Base-by-base conservation (phyloP, 2,329 filamentous ascomycete species). In the Xylariaceae sp. region DNA sequence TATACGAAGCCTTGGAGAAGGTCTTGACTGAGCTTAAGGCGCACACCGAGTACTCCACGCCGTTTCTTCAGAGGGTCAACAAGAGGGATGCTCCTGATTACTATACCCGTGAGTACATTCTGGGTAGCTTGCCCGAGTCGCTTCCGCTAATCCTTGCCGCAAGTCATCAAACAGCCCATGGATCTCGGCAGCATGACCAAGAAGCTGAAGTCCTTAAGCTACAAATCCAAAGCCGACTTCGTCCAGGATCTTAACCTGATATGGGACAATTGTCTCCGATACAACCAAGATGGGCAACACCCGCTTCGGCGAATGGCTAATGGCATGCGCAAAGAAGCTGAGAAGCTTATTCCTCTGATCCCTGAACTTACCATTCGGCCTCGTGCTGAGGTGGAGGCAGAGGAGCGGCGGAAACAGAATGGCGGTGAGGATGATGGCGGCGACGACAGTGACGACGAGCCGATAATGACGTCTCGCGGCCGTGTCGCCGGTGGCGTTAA, bases 141-240 rank as follows among this genome's bases (percentile, higher is more conserved):
- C 42, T 14, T 31, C 46, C 22, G 49, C 59, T 57, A 46, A 59
- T 51, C 12, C 32, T 45, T 45, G 41, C 35, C 47, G 75, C 81
- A 64, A 90, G 86, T 89, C 58, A 96, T 97, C 71, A 96, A 95
- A 71, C 87, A 91, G 42, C 94, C 94, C 2, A 99, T 99, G 94
- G 94, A 99, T 67, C 83, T 99, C 49, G 94, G 94, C 35, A 86
- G 85, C 42, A 97, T 99, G 90, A 96, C 95, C 54, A 99, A 99
- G 74, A 99, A 97, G 73, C 82, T 99, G 47, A 92, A 92, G 66
- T 78, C 80, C 10, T 71, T 90, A 33, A 78, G 79, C 35, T 94
- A 89, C 71, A 91, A 89, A 66, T 91, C 87, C 42, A 99, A 99
- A 72, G 82, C 88, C 54, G 94, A 99, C 19, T 99, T 99, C 58